Percentiles rank a stretch among this genome's conserved stretches.
Conservation (phyloP, 495 filamentous ascomycete genomes). For the Xylaria curta region DNA sequence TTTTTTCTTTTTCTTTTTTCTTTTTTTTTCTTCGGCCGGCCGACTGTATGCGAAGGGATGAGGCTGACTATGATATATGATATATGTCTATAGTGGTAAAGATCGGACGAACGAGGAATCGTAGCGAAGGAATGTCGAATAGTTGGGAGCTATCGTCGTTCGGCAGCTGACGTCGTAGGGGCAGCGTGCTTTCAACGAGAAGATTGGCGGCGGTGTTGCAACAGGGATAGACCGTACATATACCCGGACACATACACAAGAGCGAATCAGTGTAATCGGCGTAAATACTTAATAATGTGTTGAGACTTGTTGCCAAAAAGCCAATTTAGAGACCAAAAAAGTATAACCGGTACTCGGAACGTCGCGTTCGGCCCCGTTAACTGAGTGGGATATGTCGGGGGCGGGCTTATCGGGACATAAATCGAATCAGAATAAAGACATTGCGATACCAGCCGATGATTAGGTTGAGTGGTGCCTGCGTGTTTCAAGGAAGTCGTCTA, state of each 20-base stretch:
- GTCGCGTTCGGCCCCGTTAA: conserved; percentile 9
- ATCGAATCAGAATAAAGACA: conserved; percentile 19
- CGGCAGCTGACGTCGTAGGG: conserved; percentile 10
- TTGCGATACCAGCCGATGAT: conserved; percentile 8
- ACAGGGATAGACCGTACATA: neutral
- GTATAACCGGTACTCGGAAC: neutral
- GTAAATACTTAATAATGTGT: neutral
- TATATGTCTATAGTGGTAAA: neutral
- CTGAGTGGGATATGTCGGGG: neutral
- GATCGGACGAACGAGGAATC: conserved; percentile 2
- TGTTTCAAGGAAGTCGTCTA: conserved; percentile 8
- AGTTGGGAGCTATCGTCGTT: conserved; percentile 11
- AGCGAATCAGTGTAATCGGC: neutral
- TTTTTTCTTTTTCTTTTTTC: neutral
- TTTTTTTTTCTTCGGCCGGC: neutral
- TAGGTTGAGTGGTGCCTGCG: conserved; percentile 1
- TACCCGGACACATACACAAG: neutral
- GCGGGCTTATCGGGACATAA: conserved; percentile 5
- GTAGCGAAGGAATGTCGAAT: neutral
- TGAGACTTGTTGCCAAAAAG: neutral
- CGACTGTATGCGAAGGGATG: neutral
- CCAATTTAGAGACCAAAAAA: conserved; percentile 5
- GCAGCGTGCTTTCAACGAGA: conserved; percentile 6
- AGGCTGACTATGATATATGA: neutral
- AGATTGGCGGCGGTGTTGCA: neutral